These are phyloP conservation scores for Coemansia sp. DNA, from an alignment of 192 early-diverging fungal species.

Conservation along the genomic window DNA sequence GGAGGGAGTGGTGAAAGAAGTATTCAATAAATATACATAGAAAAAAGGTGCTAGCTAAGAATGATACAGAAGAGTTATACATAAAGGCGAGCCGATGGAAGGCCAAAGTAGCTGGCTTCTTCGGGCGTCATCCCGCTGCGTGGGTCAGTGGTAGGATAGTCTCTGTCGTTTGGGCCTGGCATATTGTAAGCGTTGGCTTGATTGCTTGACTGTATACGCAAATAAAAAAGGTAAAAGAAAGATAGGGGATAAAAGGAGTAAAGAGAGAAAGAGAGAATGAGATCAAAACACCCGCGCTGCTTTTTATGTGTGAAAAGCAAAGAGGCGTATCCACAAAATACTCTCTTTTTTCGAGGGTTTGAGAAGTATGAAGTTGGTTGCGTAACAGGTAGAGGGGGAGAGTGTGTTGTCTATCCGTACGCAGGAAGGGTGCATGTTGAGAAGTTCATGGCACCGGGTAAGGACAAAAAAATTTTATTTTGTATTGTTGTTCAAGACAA, in stretches of 20 bases:
- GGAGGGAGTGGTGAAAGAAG: too few relatives aligned
- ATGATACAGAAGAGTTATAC: too few relatives aligned
- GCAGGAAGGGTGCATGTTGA: not conserved
- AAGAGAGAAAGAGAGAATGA: too few relatives aligned
- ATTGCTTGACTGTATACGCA: too few relatives aligned
- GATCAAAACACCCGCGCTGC: too few relatives aligned
- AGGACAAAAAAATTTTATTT: not conserved
- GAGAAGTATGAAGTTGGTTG: not conserved
- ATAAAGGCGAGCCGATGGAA: too few relatives aligned
- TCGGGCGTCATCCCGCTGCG: constrained; percentile 31
- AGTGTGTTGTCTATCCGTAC: not conserved
- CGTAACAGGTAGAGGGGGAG: not conserved
- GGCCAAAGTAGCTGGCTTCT: constrained; percentile 34
- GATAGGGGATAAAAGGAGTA: not conserved
- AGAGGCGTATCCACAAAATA: not conserved
- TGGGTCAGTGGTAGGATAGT: constrained; percentile 39
- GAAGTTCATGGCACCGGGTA: constrained; percentile 9
- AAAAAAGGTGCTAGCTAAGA: too few relatives aligned
- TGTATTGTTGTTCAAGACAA: not conserved
- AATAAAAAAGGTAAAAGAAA: too few relatives aligned
- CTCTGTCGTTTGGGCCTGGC: constrained; percentile 6
- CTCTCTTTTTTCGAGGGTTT: not conserved
- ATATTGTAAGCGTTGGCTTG: not conserved
- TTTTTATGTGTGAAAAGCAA: too few relatives aligned
- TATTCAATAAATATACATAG: too few relatives aligned